Conservation (phyloP, 768 basidiomycete genomes). For the Cytidiella melzeri region DNA sequence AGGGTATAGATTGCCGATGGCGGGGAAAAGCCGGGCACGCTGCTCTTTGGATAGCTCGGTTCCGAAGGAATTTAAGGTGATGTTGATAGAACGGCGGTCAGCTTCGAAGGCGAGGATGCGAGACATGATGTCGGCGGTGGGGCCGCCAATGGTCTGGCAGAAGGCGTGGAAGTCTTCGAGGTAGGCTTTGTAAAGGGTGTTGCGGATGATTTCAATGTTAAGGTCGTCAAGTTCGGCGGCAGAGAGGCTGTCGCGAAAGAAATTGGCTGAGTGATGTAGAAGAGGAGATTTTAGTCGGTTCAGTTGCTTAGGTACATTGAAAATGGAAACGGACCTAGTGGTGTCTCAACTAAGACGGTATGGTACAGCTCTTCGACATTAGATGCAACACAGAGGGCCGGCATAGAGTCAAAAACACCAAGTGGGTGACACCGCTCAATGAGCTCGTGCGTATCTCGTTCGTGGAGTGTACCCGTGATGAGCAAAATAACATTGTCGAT, state of each 20-base stretch:
- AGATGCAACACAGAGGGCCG: conserved; percentile 96
- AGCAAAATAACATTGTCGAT: conserved; percentile 98
- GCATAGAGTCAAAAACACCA: conserved; percentile 97
- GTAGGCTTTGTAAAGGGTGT: conserved; percentile 98
- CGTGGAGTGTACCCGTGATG: conserved; percentile 95
- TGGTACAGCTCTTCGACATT: conserved; percentile 98
- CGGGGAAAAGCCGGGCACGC: conserved; percentile 89
- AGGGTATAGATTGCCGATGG: conserved; percentile 89
- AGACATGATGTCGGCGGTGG: conserved; percentile 90
- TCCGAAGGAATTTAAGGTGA: conserved; percentile 98
- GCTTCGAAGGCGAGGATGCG: conserved; percentile 93
- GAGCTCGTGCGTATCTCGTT: conserved; percentile 95
- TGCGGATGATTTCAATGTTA: conserved; percentile 99
- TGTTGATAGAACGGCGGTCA: conserved; percentile 94
- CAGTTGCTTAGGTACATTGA: conserved; percentile 15
- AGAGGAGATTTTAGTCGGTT: background rate
- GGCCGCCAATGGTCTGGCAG: conserved; percentile 69
- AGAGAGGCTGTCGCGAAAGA: conserved; percentile 93
- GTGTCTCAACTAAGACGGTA: conserved; percentile 95
- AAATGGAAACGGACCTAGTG: conserved; percentile 63
- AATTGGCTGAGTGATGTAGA: conserved; percentile 87
- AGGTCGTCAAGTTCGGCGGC: conserved; percentile 96
- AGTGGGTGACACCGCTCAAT: conserved; percentile 95
- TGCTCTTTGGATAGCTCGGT: conserved; percentile 94
- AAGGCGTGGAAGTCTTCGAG: conserved; percentile 95